Evolutionary conservation across 1,284 basidiomycete species (phyloP).

Genomic region (Leccinum griseonigrum): DNA sequence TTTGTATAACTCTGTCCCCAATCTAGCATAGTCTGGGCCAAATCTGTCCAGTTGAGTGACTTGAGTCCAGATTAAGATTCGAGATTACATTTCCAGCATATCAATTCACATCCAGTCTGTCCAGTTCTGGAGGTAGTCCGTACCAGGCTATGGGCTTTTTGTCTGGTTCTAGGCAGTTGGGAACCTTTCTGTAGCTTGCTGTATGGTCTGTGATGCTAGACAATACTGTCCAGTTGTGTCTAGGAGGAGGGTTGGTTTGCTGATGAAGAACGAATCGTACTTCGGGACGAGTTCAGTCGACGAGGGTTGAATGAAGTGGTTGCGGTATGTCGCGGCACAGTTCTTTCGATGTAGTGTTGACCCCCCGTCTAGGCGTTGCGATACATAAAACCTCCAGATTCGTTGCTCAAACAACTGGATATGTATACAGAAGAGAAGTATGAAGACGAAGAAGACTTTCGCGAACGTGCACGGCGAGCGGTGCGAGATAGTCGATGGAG

Average conservation of each 20-base stretch:
- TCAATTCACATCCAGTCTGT: neutral
- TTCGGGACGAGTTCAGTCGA: conserved; percentile 79
- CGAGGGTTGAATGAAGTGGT: conserved; percentile 82
- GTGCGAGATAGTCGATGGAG: conserved; percentile 37
- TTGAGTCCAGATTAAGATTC: neutral
- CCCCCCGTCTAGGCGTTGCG: conserved; percentile 54
- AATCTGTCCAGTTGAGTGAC: neutral
- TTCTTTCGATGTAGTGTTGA: neutral
- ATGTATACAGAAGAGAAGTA: conserved; percentile 83
- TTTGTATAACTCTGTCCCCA: too few species aligned
- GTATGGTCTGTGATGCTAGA: neutral
- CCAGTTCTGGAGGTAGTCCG: neutral
- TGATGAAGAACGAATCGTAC: conserved; percentile 62
- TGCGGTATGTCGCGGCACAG: conserved; percentile 53
- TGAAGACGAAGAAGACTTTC: conserved; percentile 84
- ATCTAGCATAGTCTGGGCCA: neutral
- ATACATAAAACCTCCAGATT: conserved; percentile 75
- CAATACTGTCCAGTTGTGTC: neutral
- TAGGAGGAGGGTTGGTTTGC: neutral
- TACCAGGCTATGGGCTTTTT: neutral
- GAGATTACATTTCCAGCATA: neutral
- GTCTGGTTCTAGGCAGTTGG: neutral
- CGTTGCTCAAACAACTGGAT: conserved; percentile 72
- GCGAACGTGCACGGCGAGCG: conserved; percentile 55
- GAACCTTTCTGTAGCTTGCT: neutral